Evolutionary conservation across 169 alveolate genomes (phyloP).

Genomic region (Fabrea salina): DNA sequence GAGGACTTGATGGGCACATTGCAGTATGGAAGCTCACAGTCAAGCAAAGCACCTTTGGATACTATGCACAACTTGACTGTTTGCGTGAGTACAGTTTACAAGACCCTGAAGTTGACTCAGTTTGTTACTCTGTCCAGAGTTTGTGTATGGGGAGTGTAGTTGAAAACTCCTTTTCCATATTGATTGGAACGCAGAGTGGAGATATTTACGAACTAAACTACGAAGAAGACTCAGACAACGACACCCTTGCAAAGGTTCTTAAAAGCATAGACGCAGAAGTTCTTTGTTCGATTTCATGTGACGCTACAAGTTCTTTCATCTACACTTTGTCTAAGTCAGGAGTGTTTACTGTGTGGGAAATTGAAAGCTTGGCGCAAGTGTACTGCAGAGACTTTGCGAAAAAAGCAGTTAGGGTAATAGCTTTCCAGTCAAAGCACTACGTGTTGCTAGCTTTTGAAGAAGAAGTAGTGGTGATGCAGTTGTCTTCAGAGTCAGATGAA

Average conservation of each 20-base stretch:
- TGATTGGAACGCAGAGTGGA: constrained; percentile 71
- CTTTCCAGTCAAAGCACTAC: constrained; percentile 55
- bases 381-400: constrained; percentile 54
- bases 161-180: constrained; percentile 34
- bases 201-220: constrained; percentile 50
- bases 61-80: neutral
- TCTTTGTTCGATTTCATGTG: constrained; percentile 59
- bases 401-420: constrained; percentile 45
- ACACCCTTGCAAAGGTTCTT: neutral
- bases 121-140: neutral
- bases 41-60: neutral
- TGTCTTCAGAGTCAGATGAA: constrained; percentile 30
- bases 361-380: constrained; percentile 48
- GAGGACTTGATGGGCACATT: constrained; percentile 27
- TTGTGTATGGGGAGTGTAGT: neutral
- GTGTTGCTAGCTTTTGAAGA: constrained; percentile 65
- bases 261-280: constrained; percentile 17
- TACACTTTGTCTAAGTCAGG: constrained; percentile 63
- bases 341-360: constrained; percentile 57
- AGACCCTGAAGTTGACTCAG: neutral
- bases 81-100: neutral
- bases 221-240: constrained; percentile 38
- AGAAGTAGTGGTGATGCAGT: constrained; percentile 53
- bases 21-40: constrained; percentile 19
- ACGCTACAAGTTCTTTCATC: constrained; percentile 48